Base-by-base conservation (phyloP, 352 stramenopile species). In the Pythium volutum region DNA sequence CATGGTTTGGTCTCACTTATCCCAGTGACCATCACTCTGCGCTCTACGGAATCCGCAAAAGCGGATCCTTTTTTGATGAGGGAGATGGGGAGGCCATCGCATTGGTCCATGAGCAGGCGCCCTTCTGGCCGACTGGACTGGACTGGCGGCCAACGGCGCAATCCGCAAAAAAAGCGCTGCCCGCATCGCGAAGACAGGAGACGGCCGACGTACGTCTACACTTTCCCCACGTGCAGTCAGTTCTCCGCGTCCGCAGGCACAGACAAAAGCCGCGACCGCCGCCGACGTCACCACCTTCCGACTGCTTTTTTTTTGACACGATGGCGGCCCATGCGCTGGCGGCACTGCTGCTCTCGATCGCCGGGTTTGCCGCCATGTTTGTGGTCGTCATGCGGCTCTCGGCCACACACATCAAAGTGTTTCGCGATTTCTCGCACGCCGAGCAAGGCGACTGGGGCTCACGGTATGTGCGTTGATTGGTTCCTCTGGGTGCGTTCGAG, bases 361-460 rank as follows among this genome's bases (percentile, higher is more conserved):
- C 64, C 53, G 68, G 72, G 55, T 94, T 91, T 63, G 73, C 75
- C 4, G 71, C 66, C 14, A 54, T 91, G 8, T 92, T 94, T 58
- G 67, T 67, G 29, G 43, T 66, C 4, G 76, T 69, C 38, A 75
- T 81, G 56, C 59, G 55, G 59, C 72, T 91, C 47, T 94, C 81
- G 34, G 52, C 67, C 43, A 66, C 68, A 58, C 79, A 81, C 61
- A 62, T 92, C 29, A 68, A 70, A 55, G 76, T 87, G 11, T 94
- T 87, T 62, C 76, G 75, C 26, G 76, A 88, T 57, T 94, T 91
- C 49, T 89, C 81, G 10, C 64, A 62, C 41, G 67, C 74, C 5
- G 79, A 94, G 42, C 76, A 88, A 39, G 83, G 76, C 59, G 84
- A 94, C 73, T 94, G 82, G 82, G 86, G 81, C 66, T 92, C 85